Percentiles rank a stretch among this genome's conserved stretches.
phyloP scores from a whole-genome alignment of 257 asterid genomes.

The Cinchona pubescens region DNA sequence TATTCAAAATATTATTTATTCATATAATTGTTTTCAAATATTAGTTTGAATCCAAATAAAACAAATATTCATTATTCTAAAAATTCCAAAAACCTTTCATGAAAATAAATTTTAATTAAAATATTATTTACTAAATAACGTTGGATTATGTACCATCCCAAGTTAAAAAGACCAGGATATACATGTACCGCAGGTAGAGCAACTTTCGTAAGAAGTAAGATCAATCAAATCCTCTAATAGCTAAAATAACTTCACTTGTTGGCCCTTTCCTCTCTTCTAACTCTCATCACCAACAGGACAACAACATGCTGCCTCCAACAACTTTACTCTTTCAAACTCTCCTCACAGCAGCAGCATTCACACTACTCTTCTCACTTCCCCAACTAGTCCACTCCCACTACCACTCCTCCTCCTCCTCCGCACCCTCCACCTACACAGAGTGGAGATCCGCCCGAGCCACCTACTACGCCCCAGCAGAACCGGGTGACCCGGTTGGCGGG shows the following conservation, averaged over 20 bases:
- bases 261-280: background rate
- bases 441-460: conserved; percentile 94
- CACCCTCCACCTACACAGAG: conserved; percentile 49
- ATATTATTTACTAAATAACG: no score
- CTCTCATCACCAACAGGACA: background rate
- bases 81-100: no score
- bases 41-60: no score
- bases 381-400: conserved; percentile 46
- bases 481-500: conserved; percentile 81
- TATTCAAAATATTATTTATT: no score
- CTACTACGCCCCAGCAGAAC: conserved; percentile 70
- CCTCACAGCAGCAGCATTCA: conserved; percentile 22
- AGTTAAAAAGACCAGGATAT: no score
- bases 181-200: no score
- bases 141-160: no score
- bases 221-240: background rate
- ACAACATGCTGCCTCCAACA: conserved; percentile 21
- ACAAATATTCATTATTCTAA: no score
- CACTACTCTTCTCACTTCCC: conserved; percentile 31
- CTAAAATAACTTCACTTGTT: background rate
- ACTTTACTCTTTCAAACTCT: conserved; percentile 23
- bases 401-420: conserved; percentile 48
- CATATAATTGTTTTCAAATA: no score
- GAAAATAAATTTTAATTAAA: no score
- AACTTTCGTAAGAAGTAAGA: no score